Evolutionary conservation across 208 protist species (phyloP), one percentile per base, ranked within the genome.

Genomic region (Porcisia hertigi): DNA sequence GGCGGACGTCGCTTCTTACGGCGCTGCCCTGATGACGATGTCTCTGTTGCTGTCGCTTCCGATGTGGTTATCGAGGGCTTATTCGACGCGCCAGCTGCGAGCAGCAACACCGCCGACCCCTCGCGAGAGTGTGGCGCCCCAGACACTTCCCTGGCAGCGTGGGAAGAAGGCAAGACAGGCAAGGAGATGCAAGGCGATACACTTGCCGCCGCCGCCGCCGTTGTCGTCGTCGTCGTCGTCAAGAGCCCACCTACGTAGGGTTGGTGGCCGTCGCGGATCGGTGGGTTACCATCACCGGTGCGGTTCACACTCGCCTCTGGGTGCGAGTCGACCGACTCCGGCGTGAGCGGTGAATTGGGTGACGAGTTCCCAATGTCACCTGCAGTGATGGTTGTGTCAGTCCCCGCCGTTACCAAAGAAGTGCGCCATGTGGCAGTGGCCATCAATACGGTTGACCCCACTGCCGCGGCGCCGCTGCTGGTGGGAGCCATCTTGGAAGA

Each of bases 1-100:
- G 70, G 70, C 20, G 70, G 70, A 6, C 70, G 70, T 2, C 57
- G 53, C 14, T 73, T 73, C 43, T 55, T 39, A 43, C 63, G 60
- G 36, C 69, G 64, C 30, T n/a, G 34, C 25, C 11, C 65, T 36
- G 45, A 43, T 45, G 20, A 5, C 30, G 30, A 30, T 30, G 30
- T 30, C 30, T 30, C 30, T 20, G 25, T 30, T 2, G 47, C 66
- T 43, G 30, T 25, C 34, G 36, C 60, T 39, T 3, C 60, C 16
- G 23, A 16, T 14, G 0, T 39, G 9, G 12, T 36, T 23, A 36
- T 1, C 34, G 41, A 47, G 36, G 9, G 12, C 14, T 34, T 23
- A 14, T 20, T 41, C 45, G 45, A 23, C 9, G 65, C 3, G 65
- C 11, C 45, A 70, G 23, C 45, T 23, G 11, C n/a, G 11, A 39